Base-by-base conservation (phyloP, 305 asterid species). In the Lippia alba region DNA sequence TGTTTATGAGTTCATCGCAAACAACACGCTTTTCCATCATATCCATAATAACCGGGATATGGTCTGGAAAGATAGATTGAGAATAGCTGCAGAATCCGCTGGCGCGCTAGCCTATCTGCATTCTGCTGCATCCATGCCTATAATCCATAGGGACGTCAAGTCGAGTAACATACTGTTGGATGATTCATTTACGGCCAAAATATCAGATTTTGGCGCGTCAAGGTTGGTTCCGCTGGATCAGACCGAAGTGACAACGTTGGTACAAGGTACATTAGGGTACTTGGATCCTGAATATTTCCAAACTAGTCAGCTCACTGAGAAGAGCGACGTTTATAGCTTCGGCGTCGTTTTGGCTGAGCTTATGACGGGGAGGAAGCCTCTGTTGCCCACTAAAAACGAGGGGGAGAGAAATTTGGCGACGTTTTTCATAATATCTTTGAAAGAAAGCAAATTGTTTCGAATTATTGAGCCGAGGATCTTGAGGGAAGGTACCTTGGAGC, bases 281-380 rank as follows among this genome's bases (percentile, higher is more conserved):
- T 32, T 77, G 71, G 81, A 77, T n/a, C 83, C 83, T 0, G 83
- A 74, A 69, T 74, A 60, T 15, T 74, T 78, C 19, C 74, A 45
- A 33, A 78, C 79, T 0, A 61, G 82, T 19, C 76, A 74, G 34
- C 12, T 78, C 5, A 79, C 82, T 0, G 79, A 78, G 36, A 80
- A 80, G 45, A 80, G 84, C 8, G 84, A 80, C 10, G 84, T 80
- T 0, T 80, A 81, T 11, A 81, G 85, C 12, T 81, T 81, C 20
- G 82, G 85, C 1, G 80, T 81, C 0, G 82, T 81, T 61, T 72
- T 81, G 17, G 86, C 81, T 0, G 86, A 81, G 61, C 81, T 81
- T 16, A 64, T 81, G 81, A 82, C 84, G 0, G 84, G 86, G 12
- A 73, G 56, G 64, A 79, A 17, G 4, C 86, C 86, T 8, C 82